These are phyloP conservation scores for Spathaspora boniae DNA, from an alignment of 805 yeast species.

Conservation along the genomic window DNA sequence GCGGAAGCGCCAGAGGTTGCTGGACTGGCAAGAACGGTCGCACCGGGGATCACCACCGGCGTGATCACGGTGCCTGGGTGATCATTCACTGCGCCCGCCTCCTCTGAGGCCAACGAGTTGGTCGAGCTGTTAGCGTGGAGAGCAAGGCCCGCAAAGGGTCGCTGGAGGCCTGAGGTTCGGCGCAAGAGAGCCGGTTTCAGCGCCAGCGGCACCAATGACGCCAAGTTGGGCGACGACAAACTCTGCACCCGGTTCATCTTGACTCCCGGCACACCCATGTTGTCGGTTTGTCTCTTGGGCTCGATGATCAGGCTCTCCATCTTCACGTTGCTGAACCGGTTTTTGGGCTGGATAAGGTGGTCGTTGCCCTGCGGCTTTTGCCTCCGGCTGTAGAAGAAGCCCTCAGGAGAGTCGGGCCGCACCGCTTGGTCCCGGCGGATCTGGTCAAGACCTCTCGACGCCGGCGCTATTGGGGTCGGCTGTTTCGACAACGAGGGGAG, in stretches of 20 bases:
- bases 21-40: background rate
- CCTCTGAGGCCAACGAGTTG: conserved; percentile 28
- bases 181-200: no score
- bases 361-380: background rate
- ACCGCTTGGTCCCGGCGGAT: conserved; percentile 1
- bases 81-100: conserved; percentile 21
- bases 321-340: conserved; percentile 29
- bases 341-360: conserved; percentile 43
- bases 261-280: conserved; percentile 32
- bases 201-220: conserved; percentile 9
- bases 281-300: conserved; percentile 25
- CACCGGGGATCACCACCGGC: background rate
- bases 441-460: conserved; percentile 11
- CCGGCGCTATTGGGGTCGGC: conserved; percentile 14
- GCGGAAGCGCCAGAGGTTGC: background rate
- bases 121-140: conserved; percentile 23
- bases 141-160: conserved; percentile 3
- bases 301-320: conserved; percentile 35
- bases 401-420: conserved; percentile 45
- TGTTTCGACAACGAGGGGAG: conserved; percentile 12
- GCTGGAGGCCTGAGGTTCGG: no score
- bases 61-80: background rate
- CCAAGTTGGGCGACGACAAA: conserved; percentile 15
- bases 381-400: conserved; percentile 42
- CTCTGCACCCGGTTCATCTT: conserved; percentile 31